Evolutionary conservation across 139 green algal genomes (phyloP).

Genomic region (Edaphochlamys debaryana): DNA sequence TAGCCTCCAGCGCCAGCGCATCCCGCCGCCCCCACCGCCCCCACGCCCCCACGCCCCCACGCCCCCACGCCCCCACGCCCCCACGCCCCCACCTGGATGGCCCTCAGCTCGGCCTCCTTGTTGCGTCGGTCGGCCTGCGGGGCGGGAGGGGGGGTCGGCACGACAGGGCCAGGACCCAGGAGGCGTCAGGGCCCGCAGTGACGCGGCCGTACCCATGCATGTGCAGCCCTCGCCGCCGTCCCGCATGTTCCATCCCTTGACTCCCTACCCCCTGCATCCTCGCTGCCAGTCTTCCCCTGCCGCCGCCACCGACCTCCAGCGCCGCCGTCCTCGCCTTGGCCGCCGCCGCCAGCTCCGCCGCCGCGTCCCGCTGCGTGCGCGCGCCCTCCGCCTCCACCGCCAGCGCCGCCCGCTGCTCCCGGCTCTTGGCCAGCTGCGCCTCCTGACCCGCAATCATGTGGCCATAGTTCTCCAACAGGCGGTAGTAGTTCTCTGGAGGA

Average conservation of each 20-base stretch:
- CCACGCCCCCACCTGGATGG: slow-evolving; percentile 9
- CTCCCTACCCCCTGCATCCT: too few relatives aligned
- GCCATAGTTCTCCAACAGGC: slow-evolving; percentile 19
- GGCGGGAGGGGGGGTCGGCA: neutral
- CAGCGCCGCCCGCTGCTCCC: slow-evolving; percentile 20
- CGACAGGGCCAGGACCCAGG: neutral
- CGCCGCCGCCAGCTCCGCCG: slow-evolving; percentile 14
- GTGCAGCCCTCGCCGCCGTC: too few relatives aligned
- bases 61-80: too few relatives aligned
- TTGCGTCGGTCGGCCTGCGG: slow-evolving; percentile 15
- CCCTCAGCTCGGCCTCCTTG: slow-evolving; percentile 14
- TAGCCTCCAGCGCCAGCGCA: too few relatives aligned
- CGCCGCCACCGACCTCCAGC: neutral
- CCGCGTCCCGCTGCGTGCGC: slow-evolving; percentile 15
- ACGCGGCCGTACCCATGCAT: too few relatives aligned
- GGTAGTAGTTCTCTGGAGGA: neutral
- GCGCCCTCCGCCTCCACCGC: neutral
- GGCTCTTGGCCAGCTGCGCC: slow-evolving; percentile 6
- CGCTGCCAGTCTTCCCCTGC: too few relatives aligned
- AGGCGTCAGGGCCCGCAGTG: too few relatives aligned
- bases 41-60: too few relatives aligned
- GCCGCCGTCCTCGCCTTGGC: neutral
- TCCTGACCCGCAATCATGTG: neutral
- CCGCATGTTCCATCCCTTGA: too few relatives aligned
- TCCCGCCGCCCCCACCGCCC: too few relatives aligned